Evolutionary conservation across 805 yeast genomes (phyloP).

Genomic region (Hyphopichia homilentoma): DNA sequence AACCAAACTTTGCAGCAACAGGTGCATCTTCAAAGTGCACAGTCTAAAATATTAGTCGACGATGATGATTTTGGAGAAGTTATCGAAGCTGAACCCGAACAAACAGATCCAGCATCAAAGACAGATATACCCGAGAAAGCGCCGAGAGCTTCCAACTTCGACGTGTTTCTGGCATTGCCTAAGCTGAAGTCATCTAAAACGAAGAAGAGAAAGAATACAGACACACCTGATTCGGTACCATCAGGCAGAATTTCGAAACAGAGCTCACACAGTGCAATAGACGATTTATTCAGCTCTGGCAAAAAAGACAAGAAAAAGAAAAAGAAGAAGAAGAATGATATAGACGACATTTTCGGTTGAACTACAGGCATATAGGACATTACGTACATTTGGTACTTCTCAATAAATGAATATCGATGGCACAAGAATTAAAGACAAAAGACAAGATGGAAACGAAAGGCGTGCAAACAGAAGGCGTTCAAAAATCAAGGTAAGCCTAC

Average conservation of each 20-base stretch:
- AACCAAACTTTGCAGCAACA: too few relatives aligned
- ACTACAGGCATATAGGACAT: not conserved
- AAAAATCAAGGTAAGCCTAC: too few relatives aligned
- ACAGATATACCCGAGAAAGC: constrained; percentile 1
- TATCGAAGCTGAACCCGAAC: constrained; percentile 17
- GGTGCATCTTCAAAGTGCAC: not conserved
- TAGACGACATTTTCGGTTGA: constrained; percentile 73
- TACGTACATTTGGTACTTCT: not conserved
- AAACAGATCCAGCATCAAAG: constrained; percentile 3
- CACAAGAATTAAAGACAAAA: not conserved
- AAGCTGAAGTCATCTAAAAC: constrained; percentile 3
- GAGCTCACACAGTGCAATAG: constrained; percentile 7
- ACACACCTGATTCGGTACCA: constrained; percentile 7
- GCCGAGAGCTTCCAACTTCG: not conserved
- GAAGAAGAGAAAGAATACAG: constrained; percentile 13
- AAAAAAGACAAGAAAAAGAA: constrained; percentile 26
- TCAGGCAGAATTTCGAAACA: constrained; percentile 11
- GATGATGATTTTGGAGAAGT: constrained; percentile 26
- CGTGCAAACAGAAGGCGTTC: not conserved
- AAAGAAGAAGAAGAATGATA: constrained; percentile 50
- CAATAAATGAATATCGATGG: not conserved
- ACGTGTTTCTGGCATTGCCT: not conserved
- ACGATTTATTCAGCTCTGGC: constrained; percentile 1
- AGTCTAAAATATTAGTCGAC: too few relatives aligned
- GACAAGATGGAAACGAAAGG: not conserved